These are phyloP conservation scores for Phialophora verrucosa DNA, from an alignment of 2,329 filamentous ascomycete species.

Conservation along the genomic window DNA sequence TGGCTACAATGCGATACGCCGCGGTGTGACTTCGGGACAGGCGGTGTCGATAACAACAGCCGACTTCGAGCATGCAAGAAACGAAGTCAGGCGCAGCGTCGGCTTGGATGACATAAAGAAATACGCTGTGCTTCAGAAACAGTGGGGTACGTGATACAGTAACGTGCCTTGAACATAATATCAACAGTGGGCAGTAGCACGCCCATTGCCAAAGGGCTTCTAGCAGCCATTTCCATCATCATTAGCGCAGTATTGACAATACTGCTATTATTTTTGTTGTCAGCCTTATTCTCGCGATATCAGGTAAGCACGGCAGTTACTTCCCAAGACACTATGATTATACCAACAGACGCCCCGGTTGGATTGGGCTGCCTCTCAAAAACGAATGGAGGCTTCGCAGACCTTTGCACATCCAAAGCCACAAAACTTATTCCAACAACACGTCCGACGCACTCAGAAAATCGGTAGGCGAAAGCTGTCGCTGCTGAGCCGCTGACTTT, in stretches of 20 bases:
- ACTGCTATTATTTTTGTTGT: not conserved
- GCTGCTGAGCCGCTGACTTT: constrained; percentile 21
- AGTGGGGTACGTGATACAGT: constrained; percentile 48
- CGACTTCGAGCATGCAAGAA: constrained; percentile 35
- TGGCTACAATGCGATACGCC: constrained; percentile 61
- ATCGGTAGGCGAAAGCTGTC: constrained; percentile 29
- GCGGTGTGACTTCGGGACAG: constrained; percentile 27
- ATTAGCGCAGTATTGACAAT: not conserved
- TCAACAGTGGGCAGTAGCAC: not conserved
- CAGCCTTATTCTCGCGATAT: not conserved
- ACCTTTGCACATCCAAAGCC: constrained; percentile 27
- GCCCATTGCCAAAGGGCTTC: not conserved
- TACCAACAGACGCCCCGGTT: constrained; percentile 21
- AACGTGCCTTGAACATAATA: not conserved
- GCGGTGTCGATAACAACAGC: constrained; percentile 24
- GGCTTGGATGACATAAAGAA: constrained; percentile 64
- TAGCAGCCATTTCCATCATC: not conserved
- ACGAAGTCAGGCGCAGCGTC: constrained; percentile 37
- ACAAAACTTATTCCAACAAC: constrained; percentile 30
- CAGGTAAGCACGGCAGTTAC: constrained; percentile 6
- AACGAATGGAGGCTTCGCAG: constrained; percentile 12
- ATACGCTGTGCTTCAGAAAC: constrained; percentile 61
- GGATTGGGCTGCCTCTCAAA: constrained; percentile 6
- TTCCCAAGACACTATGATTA: constrained; percentile 20
- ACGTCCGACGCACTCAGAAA: constrained; percentile 20